phyloP scores from a whole-genome alignment of 768 basidiomycete genomes.

The Cubamyces lactineus region DNA sequence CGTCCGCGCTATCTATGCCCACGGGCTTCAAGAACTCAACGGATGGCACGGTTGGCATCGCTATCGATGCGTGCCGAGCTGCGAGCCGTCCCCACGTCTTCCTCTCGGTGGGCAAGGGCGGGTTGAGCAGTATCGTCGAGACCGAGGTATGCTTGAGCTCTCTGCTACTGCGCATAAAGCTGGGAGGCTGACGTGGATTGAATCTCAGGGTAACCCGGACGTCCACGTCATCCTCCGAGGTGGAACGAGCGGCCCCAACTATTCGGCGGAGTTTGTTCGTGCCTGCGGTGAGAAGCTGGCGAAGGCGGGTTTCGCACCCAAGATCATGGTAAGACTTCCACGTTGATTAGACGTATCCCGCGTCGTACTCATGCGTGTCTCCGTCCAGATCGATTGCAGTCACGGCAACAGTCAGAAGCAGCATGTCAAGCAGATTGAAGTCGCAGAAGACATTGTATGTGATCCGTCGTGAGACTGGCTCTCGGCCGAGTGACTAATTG shows the following conservation, averaged over 20 bases:
- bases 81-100: constrained; percentile 92
- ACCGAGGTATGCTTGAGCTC: constrained; percentile 61
- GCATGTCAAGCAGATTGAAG: constrained; percentile 83
- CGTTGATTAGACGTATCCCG: not conserved
- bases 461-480: constrained; percentile 12
- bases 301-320: constrained; percentile 78
- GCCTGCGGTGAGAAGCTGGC: constrained; percentile 72
- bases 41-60: constrained; percentile 89
- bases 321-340: constrained; percentile 74
- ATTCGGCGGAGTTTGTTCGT: constrained; percentile 74
- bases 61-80: constrained; percentile 94
- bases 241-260: constrained; percentile 89
- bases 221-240: constrained; percentile 96
- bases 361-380: constrained; percentile 6
- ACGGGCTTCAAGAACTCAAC: constrained; percentile 99
- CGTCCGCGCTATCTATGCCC: constrained; percentile 88
- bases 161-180: not conserved
- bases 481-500: not conserved
- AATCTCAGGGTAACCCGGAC: constrained; percentile 76
- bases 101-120: constrained; percentile 96
- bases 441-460: constrained; percentile 87
- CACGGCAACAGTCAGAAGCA: constrained; percentile 96
- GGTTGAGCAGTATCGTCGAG: constrained; percentile 92
- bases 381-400: constrained; percentile 86
- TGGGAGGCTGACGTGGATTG: not conserved